Percentiles rank a stretch among this genome's conserved stretches.
Evolutionary conservation across 2,329 filamentous ascomycete genomes (phyloP).

Genomic region (Sphaceloma murrayae): DNA sequence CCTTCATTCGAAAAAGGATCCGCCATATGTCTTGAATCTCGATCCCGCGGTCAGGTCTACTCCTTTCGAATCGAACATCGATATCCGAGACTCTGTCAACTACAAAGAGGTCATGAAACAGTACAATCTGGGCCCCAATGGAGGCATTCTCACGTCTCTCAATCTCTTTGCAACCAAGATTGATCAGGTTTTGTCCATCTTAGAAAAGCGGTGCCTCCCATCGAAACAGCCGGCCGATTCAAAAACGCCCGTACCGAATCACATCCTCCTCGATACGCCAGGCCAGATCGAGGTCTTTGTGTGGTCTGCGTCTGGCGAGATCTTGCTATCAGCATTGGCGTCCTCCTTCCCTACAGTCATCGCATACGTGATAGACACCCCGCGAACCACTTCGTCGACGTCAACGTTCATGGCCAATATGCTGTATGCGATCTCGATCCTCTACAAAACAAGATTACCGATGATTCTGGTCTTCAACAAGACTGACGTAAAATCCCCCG

Average conservation of each 20-base stretch:
- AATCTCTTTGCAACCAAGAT: conserved; percentile 98
- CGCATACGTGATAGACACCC: conserved; percentile 95
- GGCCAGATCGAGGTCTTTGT: conserved; percentile 99
- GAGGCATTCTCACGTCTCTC: conserved; percentile 86
- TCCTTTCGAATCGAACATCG: conserved; percentile 94
- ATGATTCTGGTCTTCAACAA: conserved; percentile 99
- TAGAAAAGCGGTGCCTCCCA: conserved; percentile 65
- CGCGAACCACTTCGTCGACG: conserved; percentile 76
- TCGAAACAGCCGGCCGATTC: conserved; percentile 17
- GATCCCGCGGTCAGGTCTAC: conserved; percentile 90
- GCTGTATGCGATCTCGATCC: conserved; percentile 96
- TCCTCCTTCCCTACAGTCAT: conserved; percentile 94
- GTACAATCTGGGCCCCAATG: conserved; percentile 94
- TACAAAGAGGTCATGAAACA: conserved; percentile 99
- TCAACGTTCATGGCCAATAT: conserved; percentile 99
- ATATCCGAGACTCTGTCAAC: conserved; percentile 97
- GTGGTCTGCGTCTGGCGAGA: conserved; percentile 92
- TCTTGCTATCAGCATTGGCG: conserved; percentile 83
- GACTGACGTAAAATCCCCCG: conserved; percentile 89
- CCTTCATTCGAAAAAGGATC: conserved; percentile 57
- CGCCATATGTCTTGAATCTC: conserved; percentile 93
- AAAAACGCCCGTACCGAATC: conserved; percentile 53
- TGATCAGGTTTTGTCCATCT: conserved; percentile 78
- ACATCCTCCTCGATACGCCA: conserved; percentile 89
- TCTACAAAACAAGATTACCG: conserved; percentile 96